Evolutionary conservation across 2,329 filamentous ascomycete species (phyloP).

Genomic region (Aspergillus ochraceoroseus): DNA sequence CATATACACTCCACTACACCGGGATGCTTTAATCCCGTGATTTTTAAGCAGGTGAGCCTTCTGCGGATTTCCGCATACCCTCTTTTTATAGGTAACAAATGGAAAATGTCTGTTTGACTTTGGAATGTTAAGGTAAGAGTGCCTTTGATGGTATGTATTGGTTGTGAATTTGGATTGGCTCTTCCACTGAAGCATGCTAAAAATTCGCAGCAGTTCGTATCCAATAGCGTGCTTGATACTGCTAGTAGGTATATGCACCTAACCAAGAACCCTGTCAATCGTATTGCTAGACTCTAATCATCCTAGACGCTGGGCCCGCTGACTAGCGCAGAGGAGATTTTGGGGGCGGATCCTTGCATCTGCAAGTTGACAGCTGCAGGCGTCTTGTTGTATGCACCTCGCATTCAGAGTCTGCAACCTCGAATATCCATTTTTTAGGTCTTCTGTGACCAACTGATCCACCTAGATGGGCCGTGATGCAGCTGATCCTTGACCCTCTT

Average conservation of each 20-base stretch:
- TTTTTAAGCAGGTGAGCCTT: constrained; percentile 32
- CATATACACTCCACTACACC: constrained; percentile 34
- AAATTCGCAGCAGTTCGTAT: constrained; percentile 19
- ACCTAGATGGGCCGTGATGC: neutral
- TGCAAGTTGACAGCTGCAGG: constrained; percentile 22
- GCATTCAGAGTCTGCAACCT: constrained; percentile 7
- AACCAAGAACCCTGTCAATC: constrained; percentile 20
- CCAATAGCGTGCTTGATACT: constrained; percentile 26
- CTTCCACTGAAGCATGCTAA: constrained; percentile 21
- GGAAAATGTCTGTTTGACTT: constrained; percentile 21
- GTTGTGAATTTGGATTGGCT: constrained; percentile 27
- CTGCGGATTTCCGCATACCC: constrained; percentile 30
- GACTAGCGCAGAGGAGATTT: constrained; percentile 14
- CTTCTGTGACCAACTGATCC: constrained; percentile 1
- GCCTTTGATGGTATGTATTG: constrained; percentile 19
- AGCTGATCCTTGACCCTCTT: constrained; percentile 1
- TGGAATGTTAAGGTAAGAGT: constrained; percentile 26
- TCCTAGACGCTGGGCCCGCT: constrained; percentile 12
- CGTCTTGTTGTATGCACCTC: constrained; percentile 12
- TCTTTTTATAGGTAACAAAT: constrained; percentile 33
- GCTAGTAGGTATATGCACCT: constrained; percentile 30
- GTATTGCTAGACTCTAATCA: constrained; percentile 15
- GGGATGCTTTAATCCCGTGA: constrained; percentile 41
- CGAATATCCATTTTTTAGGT: constrained; percentile 6
- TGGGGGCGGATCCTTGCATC: constrained; percentile 24